These are phyloP conservation scores for Blastocystis sp. DNA, from an alignment of 352 stramenopile genomes.

Conservation along the genomic window DNA sequence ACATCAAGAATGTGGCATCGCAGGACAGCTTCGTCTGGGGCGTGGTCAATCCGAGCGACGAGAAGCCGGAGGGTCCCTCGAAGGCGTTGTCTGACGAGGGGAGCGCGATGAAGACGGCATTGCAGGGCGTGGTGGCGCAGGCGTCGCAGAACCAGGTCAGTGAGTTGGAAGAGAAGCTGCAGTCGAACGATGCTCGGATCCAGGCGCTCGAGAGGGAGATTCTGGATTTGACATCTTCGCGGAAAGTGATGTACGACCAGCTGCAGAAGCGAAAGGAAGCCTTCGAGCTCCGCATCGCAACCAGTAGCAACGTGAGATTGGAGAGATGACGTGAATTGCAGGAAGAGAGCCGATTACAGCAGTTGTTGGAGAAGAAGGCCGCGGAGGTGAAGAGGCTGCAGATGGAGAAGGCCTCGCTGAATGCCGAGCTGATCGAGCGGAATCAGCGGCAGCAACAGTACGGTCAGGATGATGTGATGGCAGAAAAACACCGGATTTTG, in stretches of 20 bases:
- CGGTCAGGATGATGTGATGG: neutral
- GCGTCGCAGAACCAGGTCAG: neutral
- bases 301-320: neutral
- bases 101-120: neutral
- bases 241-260: neutral
- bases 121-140: neutral
- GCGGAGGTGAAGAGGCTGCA: slow-evolving; percentile 2
- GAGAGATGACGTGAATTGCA: neutral
- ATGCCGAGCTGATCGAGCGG: slow-evolving; percentile 28
- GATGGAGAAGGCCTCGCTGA: slow-evolving; percentile 25
- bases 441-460: neutral
- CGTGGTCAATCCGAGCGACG: slow-evolving; percentile 13
- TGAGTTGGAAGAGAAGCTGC: neutral
- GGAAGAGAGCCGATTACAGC: neutral
- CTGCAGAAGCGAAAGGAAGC: slow-evolving; percentile 23
- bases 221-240: neutral
- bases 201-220: slow-evolving; percentile 6
- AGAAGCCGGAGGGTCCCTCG: neutral
- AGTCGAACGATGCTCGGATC: neutral
- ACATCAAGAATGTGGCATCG: slow-evolving; percentile 3
- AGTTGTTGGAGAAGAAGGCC: slow-evolving; percentile 20
- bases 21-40: slow-evolving; percentile 42
- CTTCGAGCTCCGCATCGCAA: slow-evolving; percentile 6
- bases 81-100: neutral
- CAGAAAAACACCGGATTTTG: slow-evolving; percentile 1